Evolutionary conservation across 768 basidiomycete genomes (phyloP), one percentile per base, ranked within the genome.

Genomic region (Auricularia cornea): DNA sequence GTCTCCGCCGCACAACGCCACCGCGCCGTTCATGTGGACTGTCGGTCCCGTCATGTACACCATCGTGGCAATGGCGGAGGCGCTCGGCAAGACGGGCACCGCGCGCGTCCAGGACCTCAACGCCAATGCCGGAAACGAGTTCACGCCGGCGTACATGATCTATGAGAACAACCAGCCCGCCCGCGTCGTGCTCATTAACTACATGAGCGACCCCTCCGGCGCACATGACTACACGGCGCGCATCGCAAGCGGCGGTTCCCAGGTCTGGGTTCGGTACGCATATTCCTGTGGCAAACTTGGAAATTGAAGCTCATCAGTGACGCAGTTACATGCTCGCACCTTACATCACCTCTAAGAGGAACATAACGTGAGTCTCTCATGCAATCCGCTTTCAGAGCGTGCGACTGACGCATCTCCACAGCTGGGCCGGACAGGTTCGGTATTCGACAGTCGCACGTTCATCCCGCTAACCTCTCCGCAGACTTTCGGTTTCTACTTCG

Each of bases 321-420:
- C 28, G 1, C 35, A 85, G 85, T 68, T 89, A 87, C 68, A 76
- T 89, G 28, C 63, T 69, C 0, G 86, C 89, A 0, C 44, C 44
- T 18, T 48, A 48, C 44, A 84, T 89, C 2, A 75, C 83, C 1
- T 80, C 84, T 62, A 86, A 83, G 69, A 78, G 75, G 61, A 85
- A 89, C 68, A 83, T 91, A 63, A 86, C 84, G 0, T 92, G 90
- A 89, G 90, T 87, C 3, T 84, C 84, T 5, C 91, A 89, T 76
- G 20, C 51, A 8, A 10, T 38, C 16, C 16, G 35, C 8, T 38
- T 38, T 38, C 10, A 38, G n/a, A n/a, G n/a, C n/a, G n/a, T 38
- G 35, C 8, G 10, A 38, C 35, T 38, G 16, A 38, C 8, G 16
- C 16, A 14, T 14, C 10, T 38, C 8, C 8, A 38, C 16, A 38